Conservation (phyloP, 305 asterid species). For the Solanum aculeatissimum region DNA sequence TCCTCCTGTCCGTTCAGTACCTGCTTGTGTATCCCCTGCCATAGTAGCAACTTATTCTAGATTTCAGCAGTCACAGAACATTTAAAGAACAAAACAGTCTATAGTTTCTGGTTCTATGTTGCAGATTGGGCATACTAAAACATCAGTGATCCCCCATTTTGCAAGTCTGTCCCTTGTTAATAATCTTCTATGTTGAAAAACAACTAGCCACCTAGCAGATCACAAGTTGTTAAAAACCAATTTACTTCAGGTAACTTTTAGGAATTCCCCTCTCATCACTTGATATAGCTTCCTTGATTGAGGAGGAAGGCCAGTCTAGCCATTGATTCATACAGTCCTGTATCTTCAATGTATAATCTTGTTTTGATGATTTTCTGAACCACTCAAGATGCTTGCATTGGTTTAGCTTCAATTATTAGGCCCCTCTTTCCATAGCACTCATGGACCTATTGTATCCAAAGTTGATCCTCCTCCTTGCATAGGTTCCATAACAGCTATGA, state of each 20-base stretch:
- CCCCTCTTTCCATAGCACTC: neutral
- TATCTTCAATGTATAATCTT: neutral
- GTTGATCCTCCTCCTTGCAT: neutral
- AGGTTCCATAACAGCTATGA: neutral
- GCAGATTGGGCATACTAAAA: neutral
- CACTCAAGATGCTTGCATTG: neutral
- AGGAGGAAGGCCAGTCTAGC: neutral
- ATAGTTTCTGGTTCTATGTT: neutral
- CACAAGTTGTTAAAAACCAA: neutral
- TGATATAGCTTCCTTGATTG: neutral
- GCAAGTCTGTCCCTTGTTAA: neutral
- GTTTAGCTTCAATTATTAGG: neutral
- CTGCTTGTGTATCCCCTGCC: neutral
- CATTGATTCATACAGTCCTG: neutral
- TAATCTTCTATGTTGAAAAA: too few species aligned
- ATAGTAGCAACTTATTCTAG: neutral
- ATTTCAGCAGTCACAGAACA: neutral
- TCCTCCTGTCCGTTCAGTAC: neutral
- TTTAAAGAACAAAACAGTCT: neutral
- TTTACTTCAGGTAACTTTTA: neutral
- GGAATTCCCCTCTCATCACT: neutral
- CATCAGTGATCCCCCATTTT: neutral
- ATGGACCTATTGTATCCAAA: neutral
- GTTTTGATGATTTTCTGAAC: neutral
- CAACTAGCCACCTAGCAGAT: neutral